Evolutionary conservation across 768 basidiomycete genomes (phyloP).

Genomic region (Mrakia gelida): DNA sequence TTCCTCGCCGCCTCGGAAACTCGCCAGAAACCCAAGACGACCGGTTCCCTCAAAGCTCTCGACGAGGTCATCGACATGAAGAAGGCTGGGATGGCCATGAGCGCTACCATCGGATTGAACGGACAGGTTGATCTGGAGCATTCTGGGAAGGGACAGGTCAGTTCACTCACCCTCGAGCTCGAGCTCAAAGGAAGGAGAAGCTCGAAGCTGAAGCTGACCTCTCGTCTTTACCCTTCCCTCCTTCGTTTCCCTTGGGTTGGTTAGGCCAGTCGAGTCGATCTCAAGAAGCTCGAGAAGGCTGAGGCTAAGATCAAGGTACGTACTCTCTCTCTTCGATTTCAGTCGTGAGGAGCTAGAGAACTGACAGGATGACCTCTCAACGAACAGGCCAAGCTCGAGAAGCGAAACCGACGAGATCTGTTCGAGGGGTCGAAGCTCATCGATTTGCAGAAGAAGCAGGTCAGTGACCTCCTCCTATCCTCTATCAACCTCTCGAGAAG

Average conservation of each 20-base stretch:
- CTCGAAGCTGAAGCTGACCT: slow-evolving; percentile 21
- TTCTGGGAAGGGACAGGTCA: slow-evolving; percentile 87
- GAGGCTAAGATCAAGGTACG: slow-evolving; percentile 87
- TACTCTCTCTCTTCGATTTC: neutral
- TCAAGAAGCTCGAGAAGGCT: slow-evolving; percentile 93
- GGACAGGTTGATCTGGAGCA: slow-evolving; percentile 78
- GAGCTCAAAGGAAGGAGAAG: neutral
- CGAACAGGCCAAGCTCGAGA: slow-evolving; percentile 83
- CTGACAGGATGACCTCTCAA: neutral
- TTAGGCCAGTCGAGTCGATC: slow-evolving; percentile 84
- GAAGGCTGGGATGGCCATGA: slow-evolving; percentile 64
- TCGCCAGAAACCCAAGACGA: slow-evolving; percentile 37
- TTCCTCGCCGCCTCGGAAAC: slow-evolving; percentile 43
- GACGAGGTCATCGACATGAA: slow-evolving; percentile 87
- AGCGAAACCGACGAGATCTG: slow-evolving; percentile 79
- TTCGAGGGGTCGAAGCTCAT: slow-evolving; percentile 96
- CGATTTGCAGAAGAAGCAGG: slow-evolving; percentile 87
- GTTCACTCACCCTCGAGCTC: neutral
- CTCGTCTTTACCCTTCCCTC: neutral
- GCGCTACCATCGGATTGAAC: slow-evolving; percentile 47
- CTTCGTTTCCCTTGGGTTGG: slow-evolving; percentile 29
- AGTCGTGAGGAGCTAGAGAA: neutral
- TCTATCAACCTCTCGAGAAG: neutral
- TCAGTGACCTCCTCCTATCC: slow-evolving; percentile 40
- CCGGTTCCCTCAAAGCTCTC: slow-evolving; percentile 44